Base-by-base conservation (phyloP, 139 green algal genomes). In the Zygnema circumcarinatum region DNA sequence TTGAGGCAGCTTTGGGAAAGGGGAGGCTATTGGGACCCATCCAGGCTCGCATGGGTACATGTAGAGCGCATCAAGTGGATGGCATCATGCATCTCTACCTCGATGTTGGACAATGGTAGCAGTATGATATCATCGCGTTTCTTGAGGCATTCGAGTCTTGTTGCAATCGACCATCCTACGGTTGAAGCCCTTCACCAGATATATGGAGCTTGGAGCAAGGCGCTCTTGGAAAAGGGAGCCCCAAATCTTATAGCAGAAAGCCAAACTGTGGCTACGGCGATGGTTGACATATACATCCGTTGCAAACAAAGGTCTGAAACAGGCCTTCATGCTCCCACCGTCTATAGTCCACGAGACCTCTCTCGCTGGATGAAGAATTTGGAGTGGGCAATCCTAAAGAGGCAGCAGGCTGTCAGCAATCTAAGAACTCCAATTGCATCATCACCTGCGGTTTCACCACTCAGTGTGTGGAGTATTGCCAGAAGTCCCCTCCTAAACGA, bases 61-160 rank as follows among this genome's bases (percentile, higher is more conserved):
- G 38, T 81, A 16, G 54, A 81, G 56, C 79, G 79, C 56, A 81
- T 86, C 54, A 62, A 86, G 79, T 86, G 76, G n/a, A 29, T 86
- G 53, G 32, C 53, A 40, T 62, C 79, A 29, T 86, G 79, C 56
- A 33, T 32, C 2, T 68, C 79, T n/a, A 33, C 79, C 2, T 68
- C 79, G 54, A 86, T 21, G 54, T 22, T 2, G 56, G 79, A 40
- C 56, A 62, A 62, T 62, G 7, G 7, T 7, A 62, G 16, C 16
- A 62, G 47, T 16, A 7, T 62, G 7, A 62, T 62, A 25, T 62
- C 47, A 25, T 16, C 54, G 2, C 79, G 79, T 33, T 81, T 84
- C 2, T 29, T 81, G n/a, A 32, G 33, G 31, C 36, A 81, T 32
- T 2, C 79, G n/a, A 25, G 29, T 22, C 22, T 86, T 2, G 2